A percentile compares a stretch with the other conserved stretches of the same genome.
Conservation (phyloP, 805 yeast species). For the Cyberlindnera subsufficiens region DNA sequence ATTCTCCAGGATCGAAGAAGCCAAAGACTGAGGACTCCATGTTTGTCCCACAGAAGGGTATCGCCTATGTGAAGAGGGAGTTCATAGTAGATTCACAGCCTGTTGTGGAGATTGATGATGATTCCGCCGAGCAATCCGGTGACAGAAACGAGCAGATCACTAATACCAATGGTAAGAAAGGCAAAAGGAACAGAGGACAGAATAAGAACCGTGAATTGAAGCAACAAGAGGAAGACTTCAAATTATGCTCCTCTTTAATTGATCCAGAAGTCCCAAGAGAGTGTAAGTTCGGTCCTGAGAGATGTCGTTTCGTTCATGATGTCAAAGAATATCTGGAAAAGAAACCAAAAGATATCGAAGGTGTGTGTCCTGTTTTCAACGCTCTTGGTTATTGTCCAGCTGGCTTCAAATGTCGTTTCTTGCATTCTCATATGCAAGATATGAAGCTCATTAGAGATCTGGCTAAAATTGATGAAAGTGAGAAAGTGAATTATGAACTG, state of each 20-base stretch:
- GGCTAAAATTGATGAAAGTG: conserved; percentile 30
- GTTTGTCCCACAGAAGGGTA: conserved; percentile 38
- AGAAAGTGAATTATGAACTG: conserved; percentile 45
- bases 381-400: conserved; percentile 88
- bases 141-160: conserved; percentile 28
- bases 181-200: conserved; percentile 65
- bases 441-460: conserved; percentile 37
- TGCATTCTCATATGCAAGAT: conserved; percentile 59
- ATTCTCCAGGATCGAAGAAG: conserved; percentile 10
- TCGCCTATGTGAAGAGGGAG: conserved; percentile 74
- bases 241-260: conserved; percentile 58
- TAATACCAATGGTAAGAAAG: conserved; percentile 33
- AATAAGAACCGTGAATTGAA: conserved; percentile 75
- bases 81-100: conserved; percentile 38
- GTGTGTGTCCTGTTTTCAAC: conserved; percentile 76
- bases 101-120: conserved; percentile 32
- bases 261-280: conserved; percentile 42
- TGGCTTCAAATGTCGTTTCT: conserved; percentile 91
- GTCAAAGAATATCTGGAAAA: conserved; percentile 52
- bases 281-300: conserved; percentile 63
- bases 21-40: neutral
- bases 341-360: conserved; percentile 70
- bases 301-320: conserved; percentile 77
- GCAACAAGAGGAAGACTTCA: conserved; percentile 58
- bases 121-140: conserved; percentile 38